Percentiles rank a stretch among this genome's conserved stretches.
Conservation (phyloP, 345 rosid species). For the Corymbia maculata region DNA sequence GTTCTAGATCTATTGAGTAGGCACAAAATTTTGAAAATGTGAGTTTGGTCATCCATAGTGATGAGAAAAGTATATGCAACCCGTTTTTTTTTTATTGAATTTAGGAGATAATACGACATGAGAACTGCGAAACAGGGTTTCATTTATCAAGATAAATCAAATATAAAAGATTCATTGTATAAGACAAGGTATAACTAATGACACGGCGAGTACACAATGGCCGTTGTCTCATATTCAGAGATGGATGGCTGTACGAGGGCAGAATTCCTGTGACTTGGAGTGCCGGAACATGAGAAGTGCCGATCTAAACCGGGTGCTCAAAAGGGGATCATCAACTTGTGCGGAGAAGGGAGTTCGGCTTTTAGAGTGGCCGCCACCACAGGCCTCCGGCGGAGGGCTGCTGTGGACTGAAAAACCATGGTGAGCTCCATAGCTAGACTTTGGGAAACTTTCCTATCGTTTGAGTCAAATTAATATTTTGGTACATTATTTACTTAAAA, state of each 20-base stretch:
- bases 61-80: not conserved
- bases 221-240: not conserved
- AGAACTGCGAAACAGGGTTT: not conserved
- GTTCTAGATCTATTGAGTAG: not conserved
- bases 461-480: not conserved
- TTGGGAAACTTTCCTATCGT: not conserved
- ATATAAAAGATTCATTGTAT: not conserved
- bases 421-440: not conserved
- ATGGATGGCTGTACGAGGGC: not conserved
- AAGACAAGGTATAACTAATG: not conserved
- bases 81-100: not conserved
- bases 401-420: not conserved
- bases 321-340: not conserved
- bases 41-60: not conserved
- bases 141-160: not conserved
- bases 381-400: not conserved
- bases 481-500: not conserved
- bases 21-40: not conserved
- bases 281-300: not conserved
- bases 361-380: not conserved
- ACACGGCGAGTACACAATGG: not conserved
- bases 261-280: not conserved
- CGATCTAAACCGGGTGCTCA: not conserved
- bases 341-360: not conserved
- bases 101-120: not conserved